Evolutionary conservation across 2,329 filamentous ascomycete species (phyloP), one percentile per base, ranked within the genome.

Genomic region (Paracamarosporium sp.): DNA sequence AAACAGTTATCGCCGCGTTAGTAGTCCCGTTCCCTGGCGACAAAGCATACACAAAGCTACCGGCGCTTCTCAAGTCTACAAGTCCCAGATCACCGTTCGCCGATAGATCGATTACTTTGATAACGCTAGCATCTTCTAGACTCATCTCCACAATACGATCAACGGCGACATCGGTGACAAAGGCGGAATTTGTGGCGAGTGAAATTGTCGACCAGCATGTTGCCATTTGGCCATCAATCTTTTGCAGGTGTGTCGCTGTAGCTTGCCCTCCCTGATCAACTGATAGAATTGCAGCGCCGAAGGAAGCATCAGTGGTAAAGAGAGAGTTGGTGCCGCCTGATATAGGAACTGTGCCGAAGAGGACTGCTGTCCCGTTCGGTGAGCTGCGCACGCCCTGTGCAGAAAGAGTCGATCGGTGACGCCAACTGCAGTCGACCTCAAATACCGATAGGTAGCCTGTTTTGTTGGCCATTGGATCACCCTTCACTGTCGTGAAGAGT

Each of bases 141-240:
- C 81, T 82, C 76, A 89, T 82, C 73, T 89, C 85, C 0, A 88
- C 80, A 0, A 90, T 64, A 3, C 80, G 78, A 65, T 86, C 83
- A 2, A 75, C 63, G 0, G 56, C 81, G 0, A 83, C 84, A 60
- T 89, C 87, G 0, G 85, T 83, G 3, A 89, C 84, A 56, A 86
- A 90, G 0, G 82, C 84, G 0, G 80, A 84, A 7, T 77, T 72
- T 0, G 83, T 85, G 0, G 73, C 69, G 0, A 73, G 56, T 0
- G 83, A 84, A 38, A 87, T 75, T 1, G 84, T 77, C 0, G 76
- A 79, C 86, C 86, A 89, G 70, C 86, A 89, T 0, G 84, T 86
- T 1, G 84, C 83, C 6, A 59, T 70, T 65, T 89, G 86, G 35
- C 78, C 82, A 0, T 75, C 73, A 12, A 89, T 74, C 1, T 67